Evolutionary conservation across 805 yeast genomes (phyloP), one percentile per base, ranked within the genome.

Genomic region (Candida dendrica): DNA sequence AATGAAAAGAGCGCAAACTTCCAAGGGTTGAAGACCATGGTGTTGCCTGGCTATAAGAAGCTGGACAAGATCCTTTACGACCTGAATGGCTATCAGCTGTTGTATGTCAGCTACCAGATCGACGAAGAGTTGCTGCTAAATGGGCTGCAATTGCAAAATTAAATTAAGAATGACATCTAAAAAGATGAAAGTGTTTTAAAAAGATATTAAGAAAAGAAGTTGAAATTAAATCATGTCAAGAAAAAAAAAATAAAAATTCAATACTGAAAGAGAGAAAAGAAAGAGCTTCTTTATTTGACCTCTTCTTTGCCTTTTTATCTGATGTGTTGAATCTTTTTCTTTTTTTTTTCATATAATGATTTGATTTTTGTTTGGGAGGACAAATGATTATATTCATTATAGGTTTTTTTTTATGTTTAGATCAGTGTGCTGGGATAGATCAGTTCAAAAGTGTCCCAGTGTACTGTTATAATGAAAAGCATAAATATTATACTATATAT

Each of bases 31-130:
- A 54, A 54, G 54, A 62, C 54, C 16, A 49, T 57, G 31, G 55
- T 54, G 29, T 47, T 74, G 32, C 59, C 63, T 11, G 74, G 74
- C 11, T 88, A 86, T 64, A 61, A 64, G 42, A 77, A 79, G 53
- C 68, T 73, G 41, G 95, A 88, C 56, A 74, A 73, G 55, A 79
- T 82, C 26, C 63, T 81, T 41, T 84, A 86, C 64, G 95, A 87
- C 58, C 68, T 88, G 57, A 81, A 75, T 48, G 81, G 77, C 47
- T 85, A 87, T 63, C 79, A 77, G 47, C 68, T 88, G 60, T 70
- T 87, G 48, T 88, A 84, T 61, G 67, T 81, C 55, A 77, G 79
- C 58, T 86, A 79, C 58, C 79, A 74, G 48, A 70, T 64, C 44
- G 47, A 47, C 34, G 55, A 50, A 29, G 53, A 54, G 33, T 45